Base-by-base conservation (phyloP, 2,329 filamentous ascomycete species). In the Aspergillus cejpii region DNA sequence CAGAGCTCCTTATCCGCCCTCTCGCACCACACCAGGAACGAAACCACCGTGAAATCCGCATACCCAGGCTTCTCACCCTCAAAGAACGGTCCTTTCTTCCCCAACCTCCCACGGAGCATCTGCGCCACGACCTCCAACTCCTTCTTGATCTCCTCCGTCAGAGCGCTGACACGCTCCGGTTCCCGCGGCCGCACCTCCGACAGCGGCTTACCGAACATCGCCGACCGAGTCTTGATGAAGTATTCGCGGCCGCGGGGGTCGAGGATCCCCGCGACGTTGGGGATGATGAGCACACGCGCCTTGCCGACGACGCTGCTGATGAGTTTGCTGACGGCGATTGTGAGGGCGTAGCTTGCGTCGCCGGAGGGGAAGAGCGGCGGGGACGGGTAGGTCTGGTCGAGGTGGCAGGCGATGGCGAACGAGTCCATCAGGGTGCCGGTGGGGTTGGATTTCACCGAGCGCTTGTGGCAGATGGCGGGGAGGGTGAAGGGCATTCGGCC, bases 41-140 rank as follows among this genome's bases (percentile, higher is more conserved):
- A 46, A 5, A 53, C 52, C 6, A 62, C 31, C 21, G 57, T 39
- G 14, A 66, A 48, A 45, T 66, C 64, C 42, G 59, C 63, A 48
- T 56, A 65, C 1, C 60, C 54, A 2, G 59, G 45, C 29, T 39
- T 57, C 15, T 63, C 58, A 7, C 63, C 62, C 37, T 66, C 63
- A 6, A 65, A 56, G 45, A 65, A 66, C 1, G 61, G 62, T 0
- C 64, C 64, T 5, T 53, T 55, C 48, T 65, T 66, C 8, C 58
- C 58, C 5, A 50, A 43, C 7, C 48, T 42, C 0, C 61, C 64
- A 23, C 56, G 53, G 28, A 65, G 37, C 57, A 66, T 58, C 24
- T 50, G 44, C 17, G 57, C 31, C 29, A 65, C 38, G 5, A 51
- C 19, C 14, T 21, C 42, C 20, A 53, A 34, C 23, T 60, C 57